Evolutionary conservation across 2,329 filamentous ascomycete genomes (phyloP).

Genomic region (Rhytidhysteron rufulum): DNA sequence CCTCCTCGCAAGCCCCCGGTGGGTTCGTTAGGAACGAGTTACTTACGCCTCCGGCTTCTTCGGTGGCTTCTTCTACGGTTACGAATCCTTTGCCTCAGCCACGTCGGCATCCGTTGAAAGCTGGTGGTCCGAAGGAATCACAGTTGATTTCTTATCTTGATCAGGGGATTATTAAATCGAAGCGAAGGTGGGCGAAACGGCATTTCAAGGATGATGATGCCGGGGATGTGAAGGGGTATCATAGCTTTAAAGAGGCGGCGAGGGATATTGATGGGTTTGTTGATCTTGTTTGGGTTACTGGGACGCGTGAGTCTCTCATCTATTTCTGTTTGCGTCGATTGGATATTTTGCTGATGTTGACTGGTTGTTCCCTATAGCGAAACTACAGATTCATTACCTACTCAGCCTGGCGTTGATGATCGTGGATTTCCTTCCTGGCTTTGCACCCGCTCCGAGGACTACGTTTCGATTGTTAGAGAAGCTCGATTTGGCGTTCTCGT

Average conservation of each 20-base stretch:
- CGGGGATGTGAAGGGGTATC: conserved; percentile 49
- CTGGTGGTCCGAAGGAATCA: conserved; percentile 57
- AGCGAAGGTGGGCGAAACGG: conserved; percentile 52
- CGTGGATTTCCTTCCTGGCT: conserved; percentile 67
- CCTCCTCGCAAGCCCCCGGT: conserved; percentile 32
- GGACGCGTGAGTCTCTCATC: conserved; percentile 65
- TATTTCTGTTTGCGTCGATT: background rate
- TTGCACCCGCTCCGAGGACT: conserved; percentile 62
- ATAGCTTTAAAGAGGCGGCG: conserved; percentile 65
- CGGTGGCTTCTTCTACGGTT: conserved; percentile 37
- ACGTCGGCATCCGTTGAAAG: conserved; percentile 49
- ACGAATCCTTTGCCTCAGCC: conserved; percentile 48
- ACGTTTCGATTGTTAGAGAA: conserved; percentile 72
- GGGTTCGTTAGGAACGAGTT: conserved; percentile 3
- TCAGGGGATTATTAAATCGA: conserved; percentile 48
- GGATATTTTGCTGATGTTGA: conserved; percentile 5
- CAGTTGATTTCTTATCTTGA: conserved; percentile 57
- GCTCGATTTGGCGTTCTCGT: conserved; percentile 78
- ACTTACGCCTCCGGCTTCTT: conserved; percentile 49
- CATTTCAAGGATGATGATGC: conserved; percentile 9
- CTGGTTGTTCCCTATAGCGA: conserved; percentile 48
- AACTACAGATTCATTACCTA: conserved; percentile 78
- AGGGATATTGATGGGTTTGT: conserved; percentile 70
- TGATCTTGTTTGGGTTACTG: conserved; percentile 80
- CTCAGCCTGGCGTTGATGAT: conserved; percentile 72